These are phyloP conservation scores for Ogataea parapolymorpha DNA, from an alignment of 805 yeast species.

Conservation along the genomic window DNA sequence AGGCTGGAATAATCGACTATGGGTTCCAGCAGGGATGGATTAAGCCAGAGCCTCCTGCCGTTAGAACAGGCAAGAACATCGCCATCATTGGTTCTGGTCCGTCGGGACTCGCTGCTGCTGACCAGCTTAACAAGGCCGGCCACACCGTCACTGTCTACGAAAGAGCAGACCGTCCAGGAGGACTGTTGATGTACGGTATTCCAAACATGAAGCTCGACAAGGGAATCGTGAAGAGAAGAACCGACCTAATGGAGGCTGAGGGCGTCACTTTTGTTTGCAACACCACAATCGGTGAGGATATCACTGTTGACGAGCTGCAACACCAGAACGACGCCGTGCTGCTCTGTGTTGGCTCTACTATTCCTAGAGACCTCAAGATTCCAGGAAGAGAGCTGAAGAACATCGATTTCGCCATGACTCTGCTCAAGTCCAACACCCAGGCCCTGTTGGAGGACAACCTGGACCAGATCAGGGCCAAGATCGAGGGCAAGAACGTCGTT, in stretches of 20 bases:
- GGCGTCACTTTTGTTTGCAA: conserved; percentile 78
- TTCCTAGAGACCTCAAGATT: conserved; percentile 90
- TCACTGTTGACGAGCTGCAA: conserved; percentile 67
- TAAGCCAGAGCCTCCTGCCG: conserved; percentile 71
- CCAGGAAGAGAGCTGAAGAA: conserved; percentile 91
- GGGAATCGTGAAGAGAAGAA: conserved; percentile 86
- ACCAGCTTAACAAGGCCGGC: conserved; percentile 95
- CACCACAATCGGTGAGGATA: conserved; percentile 81
- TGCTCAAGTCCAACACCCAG: conserved; percentile 83
- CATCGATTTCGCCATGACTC: conserved; percentile 92
- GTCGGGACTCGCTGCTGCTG: conserved; percentile 95
- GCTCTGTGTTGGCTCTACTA: conserved; percentile 91
- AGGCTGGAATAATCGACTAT: conserved; percentile 92
- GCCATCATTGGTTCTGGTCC: conserved; percentile 97
- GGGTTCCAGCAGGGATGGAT: conserved; percentile 98
- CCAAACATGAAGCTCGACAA: conserved; percentile 98
- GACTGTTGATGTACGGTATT: conserved; percentile 96
- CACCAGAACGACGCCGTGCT: conserved; percentile 75
- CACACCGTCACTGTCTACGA: conserved; percentile 90
- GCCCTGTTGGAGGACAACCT: conserved; percentile 80
- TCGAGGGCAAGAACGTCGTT: conserved; percentile 85
- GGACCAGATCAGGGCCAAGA: conserved; percentile 65
- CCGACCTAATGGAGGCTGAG: conserved; percentile 85
- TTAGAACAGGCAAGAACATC: conserved; percentile 79
- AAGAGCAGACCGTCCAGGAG: conserved; percentile 94